Base-by-base conservation (phyloP, 2,329 filamentous ascomycete species). In the Alternaria solani region DNA sequence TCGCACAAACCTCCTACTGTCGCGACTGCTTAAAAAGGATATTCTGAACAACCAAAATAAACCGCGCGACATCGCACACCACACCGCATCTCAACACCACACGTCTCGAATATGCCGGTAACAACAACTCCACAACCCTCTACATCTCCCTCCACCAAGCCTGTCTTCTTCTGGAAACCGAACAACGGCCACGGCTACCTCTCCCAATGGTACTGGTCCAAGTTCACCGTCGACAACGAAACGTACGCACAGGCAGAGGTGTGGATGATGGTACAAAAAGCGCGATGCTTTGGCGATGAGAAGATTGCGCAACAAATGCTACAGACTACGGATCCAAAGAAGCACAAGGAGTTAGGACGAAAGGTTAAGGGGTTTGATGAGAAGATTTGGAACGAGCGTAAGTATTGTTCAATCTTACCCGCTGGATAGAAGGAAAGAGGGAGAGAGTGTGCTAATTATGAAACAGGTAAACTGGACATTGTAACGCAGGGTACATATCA, bases 201-300 rank as follows among this genome's bases (percentile, higher is more conserved):
- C n/a, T 87, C 84, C 0, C 88, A 91, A 76, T 90, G 87, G 87
- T 88, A 86, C 69, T 68, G 77, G 51, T 82, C 78, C 18, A 75
- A 81, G 2, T 90, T 88, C 58, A 63, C 36, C 0, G 2, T 63
- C 16, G 46, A 68, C 1, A 18, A 77, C 70, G 55, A 75, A 57
- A 51, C 53, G 5, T 82, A 82, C 61, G 62, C 64, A 4, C 79
- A 75, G 1, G 75, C 80, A 14, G 81, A 83, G 66, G 81, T 81
- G 80, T 82, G 79, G 78, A 83, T 83, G 81, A 83, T 82, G 81
- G 74, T 81, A n/a, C 70, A 77, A 18, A 82, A 83, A 59, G 80
- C 81, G 32, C 71, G 46, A 26, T 49, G 32, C 12, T 49, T 49
- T 2, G 1, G 3, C 20, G 46, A 49, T 0, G 46, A 49, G 18